These are phyloP conservation scores for Dimocarpus longan DNA, from an alignment of 345 rosid species.

Conservation along the genomic window DNA sequence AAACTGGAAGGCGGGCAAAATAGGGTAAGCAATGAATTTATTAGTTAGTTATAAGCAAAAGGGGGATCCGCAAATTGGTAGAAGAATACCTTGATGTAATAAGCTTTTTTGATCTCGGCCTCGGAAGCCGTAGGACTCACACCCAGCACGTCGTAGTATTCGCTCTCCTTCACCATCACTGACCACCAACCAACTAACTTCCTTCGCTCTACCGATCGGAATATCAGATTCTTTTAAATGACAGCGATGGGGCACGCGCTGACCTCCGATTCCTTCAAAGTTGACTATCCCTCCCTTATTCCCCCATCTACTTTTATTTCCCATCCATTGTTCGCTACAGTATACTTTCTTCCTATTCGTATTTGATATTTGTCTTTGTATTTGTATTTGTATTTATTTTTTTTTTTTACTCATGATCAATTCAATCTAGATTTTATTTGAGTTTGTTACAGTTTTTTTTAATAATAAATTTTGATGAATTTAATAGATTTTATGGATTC, in stretches of 20 bases:
- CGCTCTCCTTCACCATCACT: slow-evolving; percentile 91
- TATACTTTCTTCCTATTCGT: too few relatives aligned
- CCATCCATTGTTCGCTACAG: background rate
- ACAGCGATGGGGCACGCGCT: background rate
- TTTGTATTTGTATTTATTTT: too few relatives aligned
- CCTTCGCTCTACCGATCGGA: background rate
- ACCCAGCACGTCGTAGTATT: slow-evolving; percentile 90
- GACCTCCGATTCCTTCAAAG: slow-evolving; percentile 9
- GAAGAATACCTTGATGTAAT: slow-evolving; percentile 75
- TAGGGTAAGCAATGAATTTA: too few relatives aligned
- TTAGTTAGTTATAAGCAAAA: background rate
- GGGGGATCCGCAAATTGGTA: background rate
- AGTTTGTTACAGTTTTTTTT: too few relatives aligned
- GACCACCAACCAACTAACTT: background rate
- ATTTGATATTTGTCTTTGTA: too few relatives aligned
- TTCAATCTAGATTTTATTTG: too few relatives aligned
- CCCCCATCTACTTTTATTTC: background rate
- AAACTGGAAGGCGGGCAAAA: too few relatives aligned
- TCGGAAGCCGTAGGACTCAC: slow-evolving; percentile 91
- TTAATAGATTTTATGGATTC: too few relatives aligned
- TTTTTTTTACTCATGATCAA: too few relatives aligned
- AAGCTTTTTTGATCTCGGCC: slow-evolving; percentile 96
- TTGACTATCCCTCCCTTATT: background rate
- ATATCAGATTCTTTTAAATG: background rate
- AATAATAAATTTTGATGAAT: too few relatives aligned